Base-by-base conservation (phyloP, 352 stramenopile species). In the Phytophthora uliginosa region DNA sequence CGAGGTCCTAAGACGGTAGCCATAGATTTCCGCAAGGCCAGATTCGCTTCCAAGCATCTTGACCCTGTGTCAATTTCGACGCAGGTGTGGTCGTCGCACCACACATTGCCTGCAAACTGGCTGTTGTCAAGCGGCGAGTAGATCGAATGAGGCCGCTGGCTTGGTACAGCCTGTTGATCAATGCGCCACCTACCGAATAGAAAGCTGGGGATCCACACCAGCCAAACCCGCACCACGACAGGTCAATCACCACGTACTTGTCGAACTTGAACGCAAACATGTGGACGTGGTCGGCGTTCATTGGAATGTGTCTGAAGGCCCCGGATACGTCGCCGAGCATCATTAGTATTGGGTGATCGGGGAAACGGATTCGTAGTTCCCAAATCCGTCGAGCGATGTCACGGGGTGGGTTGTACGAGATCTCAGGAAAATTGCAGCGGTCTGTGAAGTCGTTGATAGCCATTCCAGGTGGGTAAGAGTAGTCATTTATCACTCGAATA, bases 211-310 rank as follows among this genome's bases (percentile, higher is more conserved):
- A n/a, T 15, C 38, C 38, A 17, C 38, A 45, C 38, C 13, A 45
- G 7, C 38, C 10, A 36, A 57, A 57, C 6, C 52, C 52, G 31
- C 52, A 58, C 24, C n/a, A n/a, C n/a, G 52, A 36, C 0, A 58
- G 15, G 18, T 58, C 52, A 22, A 58, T 38, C 31, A 12, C 13
- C 26, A 57, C 26, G 51, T 40, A 58, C 0, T 28, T 28, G 4
- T 58, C 52, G 28, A 58, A 28, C n/a, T n/a, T 26, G 28, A 58
- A 58, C 7, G 17, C 28, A 26, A 58, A 42, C 52, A 58, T 58
- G 52, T 40, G 52, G 18, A 58, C 52, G 9, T 40, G 15, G 4
- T 58, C 52, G 15, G 52, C 28, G 3, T 26, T 38, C 7, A 58
- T 10, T 40, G 52, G 24, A 17, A 58, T 58, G 7, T 58, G 28